Percentiles rank a stretch among this genome's conserved stretches.
Conservation (phyloP, 495 filamentous ascomycete species). For the Arthonia radiata region DNA sequence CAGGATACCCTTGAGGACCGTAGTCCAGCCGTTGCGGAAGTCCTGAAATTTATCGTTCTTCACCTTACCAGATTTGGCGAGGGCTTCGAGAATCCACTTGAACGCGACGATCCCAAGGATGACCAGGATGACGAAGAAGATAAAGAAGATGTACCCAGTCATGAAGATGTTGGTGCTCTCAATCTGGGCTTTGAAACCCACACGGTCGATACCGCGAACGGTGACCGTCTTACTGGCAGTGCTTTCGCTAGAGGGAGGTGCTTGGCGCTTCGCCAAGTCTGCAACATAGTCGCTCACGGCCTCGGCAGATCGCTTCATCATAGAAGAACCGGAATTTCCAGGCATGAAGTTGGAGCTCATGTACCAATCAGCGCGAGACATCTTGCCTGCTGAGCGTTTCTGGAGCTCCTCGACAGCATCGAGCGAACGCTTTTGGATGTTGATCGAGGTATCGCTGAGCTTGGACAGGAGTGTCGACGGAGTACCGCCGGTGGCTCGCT, state of each 20-base stretch:
- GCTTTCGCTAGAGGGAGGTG: too few species aligned
- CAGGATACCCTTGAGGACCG: slow-evolving; percentile 72
- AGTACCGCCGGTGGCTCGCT: slow-evolving; percentile 73
- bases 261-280: too few species aligned
- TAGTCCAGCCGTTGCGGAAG: slow-evolving; percentile 78
- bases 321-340: too few species aligned
- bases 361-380: too few species aligned
- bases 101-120: slow-evolving; percentile 50
- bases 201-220: slow-evolving; percentile 71
- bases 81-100: slow-evolving; percentile 53
- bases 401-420: slow-evolving; percentile 10
- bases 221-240: slow-evolving; percentile 26
- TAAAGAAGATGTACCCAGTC: slow-evolving; percentile 76
- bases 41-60: slow-evolving; percentile 76
- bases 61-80: slow-evolving; percentile 49
- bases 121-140: slow-evolving; percentile 51
- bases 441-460: slow-evolving; percentile 52
- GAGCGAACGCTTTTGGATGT: slow-evolving; percentile 52
- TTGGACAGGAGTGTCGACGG: slow-evolving; percentile 57
- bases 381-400: too few species aligned
- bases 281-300: too few species aligned
- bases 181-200: slow-evolving; percentile 63
- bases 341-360: too few species aligned
- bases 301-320: too few species aligned
- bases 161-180: slow-evolving; percentile 87